phyloP scores from a whole-genome alignment of 768 basidiomycete genomes.

The Lactarius hengduanensis region DNA sequence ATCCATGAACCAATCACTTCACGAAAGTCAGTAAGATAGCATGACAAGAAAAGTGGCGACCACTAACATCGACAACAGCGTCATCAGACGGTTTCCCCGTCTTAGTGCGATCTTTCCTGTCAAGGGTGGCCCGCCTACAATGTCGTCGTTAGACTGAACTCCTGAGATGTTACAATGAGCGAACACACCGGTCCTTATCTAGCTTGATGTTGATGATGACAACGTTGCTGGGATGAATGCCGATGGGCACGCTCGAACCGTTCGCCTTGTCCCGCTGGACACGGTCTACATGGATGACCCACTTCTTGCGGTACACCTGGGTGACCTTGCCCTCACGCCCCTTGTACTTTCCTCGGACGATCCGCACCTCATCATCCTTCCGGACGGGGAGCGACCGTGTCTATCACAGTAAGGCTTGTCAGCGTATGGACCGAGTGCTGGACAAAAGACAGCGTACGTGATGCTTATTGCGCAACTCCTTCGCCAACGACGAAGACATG shows the following conservation, averaged over 20 bases:
- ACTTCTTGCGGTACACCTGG: constrained; percentile 98
- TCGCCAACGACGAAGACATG: constrained; percentile 94
- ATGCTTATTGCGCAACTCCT: constrained; percentile 92
- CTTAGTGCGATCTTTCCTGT: constrained; percentile 83
- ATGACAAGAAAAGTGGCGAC: constrained; percentile 13
- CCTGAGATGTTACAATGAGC: neutral
- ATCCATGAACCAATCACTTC: constrained; percentile 39
- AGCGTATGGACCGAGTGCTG: neutral
- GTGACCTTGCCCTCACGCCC: constrained; percentile 98
- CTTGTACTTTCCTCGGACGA: constrained; percentile 97
- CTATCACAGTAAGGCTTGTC: constrained; percentile 40
- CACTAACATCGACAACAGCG: constrained; percentile 76
- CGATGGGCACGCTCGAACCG: constrained; percentile 90
- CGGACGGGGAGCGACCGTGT: constrained; percentile 90
- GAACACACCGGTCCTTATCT: constrained; percentile 77
- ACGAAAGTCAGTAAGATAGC: constrained; percentile 25
- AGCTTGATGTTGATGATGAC: constrained; percentile 91
- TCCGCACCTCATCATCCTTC: constrained; percentile 97
- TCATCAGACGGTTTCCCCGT: constrained; percentile 49
- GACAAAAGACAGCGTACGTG: constrained; percentile 53
- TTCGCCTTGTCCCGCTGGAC: constrained; percentile 97
- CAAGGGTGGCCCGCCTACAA: constrained; percentile 76
- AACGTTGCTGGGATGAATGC: constrained; percentile 95
- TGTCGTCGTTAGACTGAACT: constrained; percentile 4
- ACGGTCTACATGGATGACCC: constrained; percentile 98